Evolutionary conservation across 176 grass and related monocot species (phyloP), one percentile per base, ranked within the genome.

Genomic region (Rhipidocladum racemiflorum): DNA sequence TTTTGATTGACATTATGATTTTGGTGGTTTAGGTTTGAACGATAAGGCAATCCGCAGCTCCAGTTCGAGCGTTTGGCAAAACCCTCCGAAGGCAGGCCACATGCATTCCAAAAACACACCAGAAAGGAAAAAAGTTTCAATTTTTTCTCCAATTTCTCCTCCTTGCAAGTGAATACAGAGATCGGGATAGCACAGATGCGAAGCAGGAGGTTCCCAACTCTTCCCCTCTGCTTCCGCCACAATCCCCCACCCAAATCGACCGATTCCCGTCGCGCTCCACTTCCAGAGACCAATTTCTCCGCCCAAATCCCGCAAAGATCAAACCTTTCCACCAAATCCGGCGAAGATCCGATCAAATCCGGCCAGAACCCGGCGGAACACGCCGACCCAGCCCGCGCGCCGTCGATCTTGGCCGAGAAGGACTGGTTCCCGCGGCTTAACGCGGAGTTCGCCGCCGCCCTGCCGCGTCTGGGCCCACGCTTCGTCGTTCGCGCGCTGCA

Each of bases 381-480:
- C 38, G 56, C 88, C 49, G 85, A 97, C 76, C 93, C 78, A 12
- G 76, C 62, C 75, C 88, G 86, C 42, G 54, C 77, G 63, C 85
- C 64, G 9, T 61, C 51, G 67, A 88, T 97, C 20, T 62, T 93
- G 24, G 28, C 83, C 54, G 79, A 83, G 36, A 84, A 74, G 25
- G 70, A 94, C 32, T 91, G 89, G 88, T 88, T 97, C 74, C 29
- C 50, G 48, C 79, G 70, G 70, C 88, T 97, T 48, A 89, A 89
- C 69, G 70, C 72, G 21, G 89, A 91, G 85, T 75, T 94, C 71
- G 80, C 84, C 70, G 76, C 79, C 20, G 20, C 72, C 2, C 60
- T 77, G 17, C 56, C 27, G 32, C 48, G 21, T 1, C 57, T 92
- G 43, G 72, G 83, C 85, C 89, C 87, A 36, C 81, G 82, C 24